A percentile compares a stretch with the other conserved stretches of the same genome.
Conservation (phyloP, 495 filamentous ascomycete species). For the Penicillium antarcticum region DNA sequence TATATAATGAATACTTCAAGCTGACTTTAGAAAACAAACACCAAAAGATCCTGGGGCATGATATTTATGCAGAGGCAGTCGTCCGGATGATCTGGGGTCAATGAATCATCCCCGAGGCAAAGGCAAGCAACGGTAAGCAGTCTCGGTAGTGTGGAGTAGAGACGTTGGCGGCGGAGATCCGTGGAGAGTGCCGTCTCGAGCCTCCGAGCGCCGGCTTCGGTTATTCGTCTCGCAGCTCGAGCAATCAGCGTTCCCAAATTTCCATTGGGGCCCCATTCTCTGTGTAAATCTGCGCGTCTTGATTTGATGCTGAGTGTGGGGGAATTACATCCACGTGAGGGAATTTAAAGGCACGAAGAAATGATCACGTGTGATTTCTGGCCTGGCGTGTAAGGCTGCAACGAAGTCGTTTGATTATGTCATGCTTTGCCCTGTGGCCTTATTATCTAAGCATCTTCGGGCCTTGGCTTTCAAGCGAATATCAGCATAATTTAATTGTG, state of each 20-base stretch:
- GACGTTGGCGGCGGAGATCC: constrained; percentile 1
- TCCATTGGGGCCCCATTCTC: neutral
- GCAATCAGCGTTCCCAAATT: neutral
- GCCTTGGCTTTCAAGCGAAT: too few species aligned
- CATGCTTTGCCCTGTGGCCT: too few species aligned
- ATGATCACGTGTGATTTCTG: too few species aligned
- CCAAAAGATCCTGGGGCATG: neutral
- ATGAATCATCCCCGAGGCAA: constrained; percentile 7
- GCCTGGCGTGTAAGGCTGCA: too few species aligned
- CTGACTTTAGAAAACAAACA: neutral
- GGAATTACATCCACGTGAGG: too few species aligned
- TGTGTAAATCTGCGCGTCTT: neutral
- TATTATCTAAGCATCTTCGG: too few species aligned
- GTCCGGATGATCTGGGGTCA: neutral
- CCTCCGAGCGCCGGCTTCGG: constrained; percentile 1
- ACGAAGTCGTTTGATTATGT: too few species aligned
- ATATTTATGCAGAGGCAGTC: constrained; percentile 4
- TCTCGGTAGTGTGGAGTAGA: constrained; percentile 11
- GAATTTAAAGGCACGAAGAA: too few species aligned
- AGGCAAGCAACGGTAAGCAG: constrained; percentile 2
- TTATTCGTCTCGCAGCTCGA: neutral
- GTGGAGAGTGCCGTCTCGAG: constrained; percentile 8
- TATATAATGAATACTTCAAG: neutral
- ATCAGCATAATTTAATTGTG: too few species aligned
- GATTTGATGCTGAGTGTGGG: constrained; percentile 1